Evolutionary conservation across 2,329 filamentous ascomycete genomes (phyloP), one percentile per base, ranked within the genome.

Genomic region (Pseudofabraea citricarpa): DNA sequence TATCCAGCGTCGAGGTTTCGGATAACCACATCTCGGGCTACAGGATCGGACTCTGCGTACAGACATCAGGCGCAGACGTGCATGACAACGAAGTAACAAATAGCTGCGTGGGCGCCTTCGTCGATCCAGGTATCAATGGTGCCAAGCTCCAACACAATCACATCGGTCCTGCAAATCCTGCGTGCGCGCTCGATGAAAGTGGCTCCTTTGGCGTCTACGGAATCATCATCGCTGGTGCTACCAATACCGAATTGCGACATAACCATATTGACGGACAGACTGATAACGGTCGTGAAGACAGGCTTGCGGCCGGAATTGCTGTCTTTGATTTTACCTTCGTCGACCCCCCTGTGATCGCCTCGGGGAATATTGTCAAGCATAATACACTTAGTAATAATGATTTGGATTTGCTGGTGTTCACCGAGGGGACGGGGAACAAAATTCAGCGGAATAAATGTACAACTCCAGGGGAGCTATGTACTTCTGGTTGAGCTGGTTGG

Each of bases 31-130:
- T 67, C 18, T 56, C 57, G 2, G 54, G 55, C 4, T 57, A 64
- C n/a, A 15, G 3, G 15, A 54, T 64, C 29, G 64, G 56, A 6
- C 52, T 67, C 7, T 67, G 64, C 20, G 55, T 67, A 1, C 63
- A 66, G 48, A 66, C 63, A 1, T 49, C 57, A 5, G 36, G 47
- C 0, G 63, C 63, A 4, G 49, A 60, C 3, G 41, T 67, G 2
- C 50, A 57, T 23, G 43, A 63, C 46, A 68, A 68, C 29, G 52
- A 46, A 2, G 58, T 67, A n/a, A 49, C 40, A 0, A 48, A 56
- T 13, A 49, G 46, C 39, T 68, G 65, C 41, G 46, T 52, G 22
- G 65, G 59, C 2, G 51, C 57, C 22, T 62, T 59, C 40, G 55
- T 65, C 18, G 64, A 68, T 21, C 63, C 64, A 1, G 49, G 49